Evolutionary conservation across 305 asterid genomes (phyloP).

Genomic region (Solanum hybrid): DNA sequence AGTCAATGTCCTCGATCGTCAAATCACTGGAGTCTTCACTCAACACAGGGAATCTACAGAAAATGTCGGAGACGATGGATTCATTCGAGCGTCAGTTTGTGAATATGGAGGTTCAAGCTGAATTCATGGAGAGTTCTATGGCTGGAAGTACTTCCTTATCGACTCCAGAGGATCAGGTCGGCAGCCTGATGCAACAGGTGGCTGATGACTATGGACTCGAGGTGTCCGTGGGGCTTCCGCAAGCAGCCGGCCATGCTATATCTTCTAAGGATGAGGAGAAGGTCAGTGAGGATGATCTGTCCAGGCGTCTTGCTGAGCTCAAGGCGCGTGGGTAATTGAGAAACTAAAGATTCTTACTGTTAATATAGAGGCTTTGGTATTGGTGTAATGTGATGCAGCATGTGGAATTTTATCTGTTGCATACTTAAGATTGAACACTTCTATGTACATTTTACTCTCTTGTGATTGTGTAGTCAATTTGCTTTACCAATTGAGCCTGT

Average conservation of each 20-base stretch:
- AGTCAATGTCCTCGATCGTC: conserved; percentile 80
- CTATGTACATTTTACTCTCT: neutral
- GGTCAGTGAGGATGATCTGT: conserved; percentile 85
- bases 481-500: neutral
- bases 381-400: neutral
- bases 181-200: conserved; percentile 89
- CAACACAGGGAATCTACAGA: conserved; percentile 76
- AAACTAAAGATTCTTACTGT: neutral
- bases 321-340: conserved; percentile 73
- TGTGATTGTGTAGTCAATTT: neutral
- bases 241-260: conserved; percentile 69
- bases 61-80: conserved; percentile 97
- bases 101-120: conserved; percentile 97
- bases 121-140: conserved; percentile 98
- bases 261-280: conserved; percentile 46
- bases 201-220: conserved; percentile 94
- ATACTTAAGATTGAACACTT: neutral
- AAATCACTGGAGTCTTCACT: conserved; percentile 73
- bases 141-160: conserved; percentile 93
- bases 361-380: neutral
- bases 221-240: conserved; percentile 87
- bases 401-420: neutral
- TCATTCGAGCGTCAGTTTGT: conserved; percentile 85
- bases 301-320: conserved; percentile 93
- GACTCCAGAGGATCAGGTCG: conserved; percentile 88